Evolutionary conservation across 768 basidiomycete species (phyloP).

Genomic region (Tylopilus vinaceipallidus): DNA sequence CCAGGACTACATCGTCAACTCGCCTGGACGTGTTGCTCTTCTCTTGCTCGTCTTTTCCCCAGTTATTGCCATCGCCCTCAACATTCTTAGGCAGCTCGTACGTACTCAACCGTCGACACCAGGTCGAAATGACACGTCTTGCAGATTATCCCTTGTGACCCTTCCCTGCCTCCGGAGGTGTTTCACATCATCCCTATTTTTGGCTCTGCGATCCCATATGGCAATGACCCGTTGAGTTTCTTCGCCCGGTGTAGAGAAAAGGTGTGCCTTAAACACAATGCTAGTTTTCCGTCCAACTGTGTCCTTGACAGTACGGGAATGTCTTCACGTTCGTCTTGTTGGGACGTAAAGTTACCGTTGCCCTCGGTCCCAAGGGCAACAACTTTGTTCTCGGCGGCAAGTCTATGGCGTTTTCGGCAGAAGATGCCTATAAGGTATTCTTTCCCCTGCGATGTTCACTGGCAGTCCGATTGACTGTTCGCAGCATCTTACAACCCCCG

Average conservation of each 20-base stretch:
- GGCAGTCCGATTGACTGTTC: slow-evolving; percentile 1
- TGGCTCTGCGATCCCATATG: slow-evolving; percentile 87
- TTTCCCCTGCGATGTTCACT: not conserved
- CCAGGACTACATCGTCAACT: slow-evolving; percentile 21
- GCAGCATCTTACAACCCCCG: slow-evolving; percentile 88
- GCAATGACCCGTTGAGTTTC: slow-evolving; percentile 90
- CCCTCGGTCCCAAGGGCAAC: slow-evolving; percentile 87
- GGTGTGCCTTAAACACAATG: slow-evolving; percentile 41
- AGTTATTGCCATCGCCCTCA: slow-evolving; percentile 63
- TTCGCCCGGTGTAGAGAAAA: slow-evolving; percentile 76
- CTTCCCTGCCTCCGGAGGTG: slow-evolving; percentile 80
- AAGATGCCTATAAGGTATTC: slow-evolving; percentile 91
- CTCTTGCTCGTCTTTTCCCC: slow-evolving; percentile 63
- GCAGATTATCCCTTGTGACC: slow-evolving; percentile 66
- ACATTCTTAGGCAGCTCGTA: slow-evolving; percentile 80
- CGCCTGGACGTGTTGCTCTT: slow-evolving; percentile 31
- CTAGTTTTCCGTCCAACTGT: not conserved
- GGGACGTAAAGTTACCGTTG: slow-evolving; percentile 88
- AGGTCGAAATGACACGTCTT: slow-evolving; percentile 1
- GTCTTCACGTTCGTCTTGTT: slow-evolving; percentile 95
- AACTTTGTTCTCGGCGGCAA: slow-evolving; percentile 95
- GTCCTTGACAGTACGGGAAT: slow-evolving; percentile 72
- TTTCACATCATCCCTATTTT: slow-evolving; percentile 92
- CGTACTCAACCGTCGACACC: slow-evolving; percentile 18
- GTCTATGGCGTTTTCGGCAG: slow-evolving; percentile 87